Evolutionary conservation across 371 early-diverging fungal species (phyloP).

Genomic region (Actinomucor elegans): DNA sequence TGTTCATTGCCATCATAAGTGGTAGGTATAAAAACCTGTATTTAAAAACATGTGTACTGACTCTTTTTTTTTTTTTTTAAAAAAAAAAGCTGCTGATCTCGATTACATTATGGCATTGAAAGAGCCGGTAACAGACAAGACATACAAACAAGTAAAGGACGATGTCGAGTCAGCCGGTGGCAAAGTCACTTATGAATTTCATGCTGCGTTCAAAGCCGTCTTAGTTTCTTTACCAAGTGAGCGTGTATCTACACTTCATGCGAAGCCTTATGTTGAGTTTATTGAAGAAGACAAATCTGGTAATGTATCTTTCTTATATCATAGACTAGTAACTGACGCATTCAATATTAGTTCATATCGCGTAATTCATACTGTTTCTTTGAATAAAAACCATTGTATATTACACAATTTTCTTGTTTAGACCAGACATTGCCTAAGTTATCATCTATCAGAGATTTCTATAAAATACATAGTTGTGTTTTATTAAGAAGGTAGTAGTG

Average conservation of each 20-base stretch:
- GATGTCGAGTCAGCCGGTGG: constrained; percentile 25
- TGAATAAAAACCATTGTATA: too few relatives aligned
- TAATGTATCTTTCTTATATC: constrained; percentile 3
- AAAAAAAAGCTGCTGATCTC: constrained; percentile 2
- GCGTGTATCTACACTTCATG: constrained; percentile 6
- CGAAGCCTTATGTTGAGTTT: constrained; percentile 26
- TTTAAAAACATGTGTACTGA: not conserved
- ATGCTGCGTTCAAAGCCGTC: constrained; percentile 19
- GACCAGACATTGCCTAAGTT: too few relatives aligned
- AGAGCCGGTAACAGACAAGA: constrained; percentile 12
- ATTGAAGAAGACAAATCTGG: constrained; percentile 28
- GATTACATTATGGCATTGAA: constrained; percentile 27
- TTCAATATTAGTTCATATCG: not conserved
- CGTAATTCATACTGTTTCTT: too few relatives aligned
- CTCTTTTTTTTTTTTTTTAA: not conserved
- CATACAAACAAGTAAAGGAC: constrained; percentile 12
- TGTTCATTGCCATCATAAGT: not conserved
- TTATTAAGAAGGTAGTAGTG: too few relatives aligned
- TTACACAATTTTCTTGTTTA: too few relatives aligned
- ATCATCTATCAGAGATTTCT: too few relatives aligned
- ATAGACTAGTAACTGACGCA: too few relatives aligned
- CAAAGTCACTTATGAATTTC: constrained; percentile 22
- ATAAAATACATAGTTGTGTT: too few relatives aligned
- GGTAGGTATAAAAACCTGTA: not conserved
- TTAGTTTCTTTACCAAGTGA: constrained; percentile 17